A percentile compares a stretch with the other conserved stretches of the same genome.
These are phyloP conservation scores for Euphorbia celastroides DNA, from an alignment of 441 rosid genomes.

Conservation along the genomic window DNA sequence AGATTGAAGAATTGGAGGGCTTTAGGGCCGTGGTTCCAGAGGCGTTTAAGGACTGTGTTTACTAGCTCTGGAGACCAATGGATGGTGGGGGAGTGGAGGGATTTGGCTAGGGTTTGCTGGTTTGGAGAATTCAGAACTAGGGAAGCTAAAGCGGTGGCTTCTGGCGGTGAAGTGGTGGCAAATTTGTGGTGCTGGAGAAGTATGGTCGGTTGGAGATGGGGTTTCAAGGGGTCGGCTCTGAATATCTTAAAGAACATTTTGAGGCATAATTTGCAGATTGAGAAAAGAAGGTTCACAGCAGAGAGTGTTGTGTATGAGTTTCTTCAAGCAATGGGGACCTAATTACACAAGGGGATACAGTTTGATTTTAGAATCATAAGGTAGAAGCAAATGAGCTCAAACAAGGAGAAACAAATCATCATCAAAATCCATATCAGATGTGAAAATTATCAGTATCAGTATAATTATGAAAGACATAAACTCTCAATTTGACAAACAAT, in stretches of 20 bases:
- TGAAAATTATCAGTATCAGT: too few species aligned
- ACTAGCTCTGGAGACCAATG: slow-evolving; percentile 66
- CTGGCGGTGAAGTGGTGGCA: slow-evolving; percentile 16
- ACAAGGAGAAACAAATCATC: not conserved
- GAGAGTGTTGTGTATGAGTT: not conserved
- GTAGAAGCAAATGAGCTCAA: not conserved
- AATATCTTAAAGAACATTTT: not conserved
- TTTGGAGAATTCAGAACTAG: slow-evolving; percentile 39
- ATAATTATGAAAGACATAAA: too few species aligned
- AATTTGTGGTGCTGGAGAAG: not conserved
- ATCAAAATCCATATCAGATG: too few species aligned
- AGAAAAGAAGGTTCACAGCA: not conserved
- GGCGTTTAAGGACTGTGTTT: slow-evolving; percentile 54
- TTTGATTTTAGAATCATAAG: slow-evolving; percentile 4
- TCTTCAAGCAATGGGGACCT: slow-evolving; percentile 11
- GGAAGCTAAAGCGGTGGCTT: slow-evolving; percentile 29
- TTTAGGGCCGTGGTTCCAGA: slow-evolving; percentile 86
- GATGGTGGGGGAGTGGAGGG: slow-evolving; percentile 40
- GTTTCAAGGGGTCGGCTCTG: not conserved
- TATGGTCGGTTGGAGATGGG: slow-evolving; percentile 4
- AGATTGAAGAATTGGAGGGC: slow-evolving; percentile 72
- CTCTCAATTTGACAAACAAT: too few species aligned
- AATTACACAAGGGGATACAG: not conserved
- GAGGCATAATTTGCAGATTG: not conserved
- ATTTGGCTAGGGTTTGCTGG: slow-evolving; percentile 28